phyloP scores from a whole-genome alignment of 2,329 filamentous ascomycete species.

The Botrytis cinerea region DNA sequence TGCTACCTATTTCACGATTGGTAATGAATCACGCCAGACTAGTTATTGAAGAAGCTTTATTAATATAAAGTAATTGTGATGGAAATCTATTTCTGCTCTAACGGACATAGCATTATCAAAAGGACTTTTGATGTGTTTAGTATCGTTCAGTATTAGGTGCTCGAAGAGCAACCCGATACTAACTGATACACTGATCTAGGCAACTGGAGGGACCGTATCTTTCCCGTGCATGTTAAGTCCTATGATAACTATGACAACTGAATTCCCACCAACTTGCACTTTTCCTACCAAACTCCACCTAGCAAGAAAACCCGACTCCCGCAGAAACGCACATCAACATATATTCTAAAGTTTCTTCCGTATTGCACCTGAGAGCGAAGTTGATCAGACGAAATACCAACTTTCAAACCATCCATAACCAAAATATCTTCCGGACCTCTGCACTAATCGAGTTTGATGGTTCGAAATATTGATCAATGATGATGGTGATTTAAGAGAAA shows the following conservation, averaged over 20 bases:
- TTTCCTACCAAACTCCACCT: neutral
- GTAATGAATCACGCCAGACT: neutral
- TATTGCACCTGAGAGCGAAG: neutral
- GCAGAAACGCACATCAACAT: neutral
- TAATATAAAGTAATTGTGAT: neutral
- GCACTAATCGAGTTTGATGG: rapidly evolving
- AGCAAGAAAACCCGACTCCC: neutral
- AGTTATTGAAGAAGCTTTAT: neutral
- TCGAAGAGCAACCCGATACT: neutral
- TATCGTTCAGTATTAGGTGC: neutral
- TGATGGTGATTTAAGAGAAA: neutral
- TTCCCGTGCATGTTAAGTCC: neutral
- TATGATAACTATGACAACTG: neutral
- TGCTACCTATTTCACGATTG: neutral
- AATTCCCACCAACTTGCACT: neutral
- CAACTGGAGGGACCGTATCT: neutral
- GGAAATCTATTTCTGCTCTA: neutral
- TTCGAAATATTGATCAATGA: neutral
- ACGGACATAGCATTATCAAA: no score
- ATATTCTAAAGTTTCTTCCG: no score
- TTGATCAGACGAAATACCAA: neutral
- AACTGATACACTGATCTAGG: neutral
- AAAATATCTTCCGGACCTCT: neutral
- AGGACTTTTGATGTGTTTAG: neutral
- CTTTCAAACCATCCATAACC: neutral